Conservation (phyloP, 1,284 basidiomycete genomes). For the Austroboletus novae-zelandiae region DNA sequence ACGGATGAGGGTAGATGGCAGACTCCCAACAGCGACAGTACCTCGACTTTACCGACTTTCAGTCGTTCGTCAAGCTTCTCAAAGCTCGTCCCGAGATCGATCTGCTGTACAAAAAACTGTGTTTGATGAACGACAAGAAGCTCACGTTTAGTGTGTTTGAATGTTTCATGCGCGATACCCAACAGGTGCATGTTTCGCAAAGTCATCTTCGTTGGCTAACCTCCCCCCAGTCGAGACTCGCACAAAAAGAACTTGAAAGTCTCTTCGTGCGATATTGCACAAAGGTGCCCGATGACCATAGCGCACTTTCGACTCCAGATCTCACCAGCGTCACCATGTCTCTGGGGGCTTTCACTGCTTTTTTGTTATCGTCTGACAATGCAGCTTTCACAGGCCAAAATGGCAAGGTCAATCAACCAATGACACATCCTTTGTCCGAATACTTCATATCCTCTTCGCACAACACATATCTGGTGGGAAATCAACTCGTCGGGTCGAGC, state of each 20-base stretch:
- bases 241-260: conserved; percentile 43
- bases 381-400: conserved; percentile 49
- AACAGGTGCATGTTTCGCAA: conserved; percentile 49
- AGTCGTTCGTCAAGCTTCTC: conserved; percentile 80
- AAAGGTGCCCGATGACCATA: conserved; percentile 6
- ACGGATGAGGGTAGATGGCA: conserved; percentile 51
- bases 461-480: conserved; percentile 95
- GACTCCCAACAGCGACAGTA: conserved; percentile 64
- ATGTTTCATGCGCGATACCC: conserved; percentile 63
- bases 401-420: conserved; percentile 51
- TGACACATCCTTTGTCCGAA: conserved; percentile 82
- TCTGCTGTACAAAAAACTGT: conserved; percentile 57
- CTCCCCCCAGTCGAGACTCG: conserved; percentile 45
- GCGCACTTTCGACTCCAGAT: conserved; percentile 6
- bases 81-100: conserved; percentile 84
- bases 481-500: conserved; percentile 90
- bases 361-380: conserved; percentile 73
- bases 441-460: conserved; percentile 96
- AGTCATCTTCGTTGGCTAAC: conserved; percentile 8
- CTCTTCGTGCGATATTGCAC: conserved; percentile 58
- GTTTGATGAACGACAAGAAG: conserved; percentile 35
- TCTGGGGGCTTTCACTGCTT: conserved; percentile 67
- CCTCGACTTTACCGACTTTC: conserved; percentile 85
- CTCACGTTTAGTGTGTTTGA: conserved; percentile 61
- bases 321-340: conserved; percentile 41